These are phyloP conservation scores for Hsuehochloa calcarea DNA, from an alignment of 176 grass and related monocot species.

Conservation along the genomic window DNA sequence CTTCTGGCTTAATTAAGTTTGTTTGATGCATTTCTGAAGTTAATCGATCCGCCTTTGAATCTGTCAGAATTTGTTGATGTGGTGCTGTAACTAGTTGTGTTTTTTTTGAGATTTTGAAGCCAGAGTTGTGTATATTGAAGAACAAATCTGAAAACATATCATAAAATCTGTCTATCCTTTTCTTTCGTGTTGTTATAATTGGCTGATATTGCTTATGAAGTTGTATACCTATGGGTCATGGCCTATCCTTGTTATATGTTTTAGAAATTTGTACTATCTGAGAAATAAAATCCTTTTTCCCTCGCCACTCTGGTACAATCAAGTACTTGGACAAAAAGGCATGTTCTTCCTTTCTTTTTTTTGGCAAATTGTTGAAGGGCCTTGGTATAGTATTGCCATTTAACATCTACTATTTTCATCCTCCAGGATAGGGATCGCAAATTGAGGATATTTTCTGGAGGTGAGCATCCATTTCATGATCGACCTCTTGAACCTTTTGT, in stretches of 20 bases:
- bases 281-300: not conserved
- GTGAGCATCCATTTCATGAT: constrained; percentile 76
- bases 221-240: not conserved
- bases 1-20: not conserved
- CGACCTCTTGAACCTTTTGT: constrained; percentile 58
- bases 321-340: not conserved
- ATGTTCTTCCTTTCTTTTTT: not conserved
- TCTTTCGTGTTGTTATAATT: not conserved
- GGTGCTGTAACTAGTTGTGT: not conserved
- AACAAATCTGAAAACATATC: not conserved
- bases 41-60: not conserved
- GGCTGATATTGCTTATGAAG: not conserved
- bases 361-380: not conserved
- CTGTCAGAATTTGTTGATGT: not conserved
- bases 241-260: not conserved
- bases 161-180: not conserved
- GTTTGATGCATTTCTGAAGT: not conserved
- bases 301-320: not conserved
- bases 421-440: constrained; percentile 86
- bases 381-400: not conserved
- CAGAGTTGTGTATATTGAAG: not conserved
- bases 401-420: not conserved
- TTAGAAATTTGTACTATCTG: not conserved
- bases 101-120: not conserved
- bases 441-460: constrained; percentile 75